Conservation (phyloP, 2,329 filamentous ascomycete species). For the Whalleya microplaca region DNA sequence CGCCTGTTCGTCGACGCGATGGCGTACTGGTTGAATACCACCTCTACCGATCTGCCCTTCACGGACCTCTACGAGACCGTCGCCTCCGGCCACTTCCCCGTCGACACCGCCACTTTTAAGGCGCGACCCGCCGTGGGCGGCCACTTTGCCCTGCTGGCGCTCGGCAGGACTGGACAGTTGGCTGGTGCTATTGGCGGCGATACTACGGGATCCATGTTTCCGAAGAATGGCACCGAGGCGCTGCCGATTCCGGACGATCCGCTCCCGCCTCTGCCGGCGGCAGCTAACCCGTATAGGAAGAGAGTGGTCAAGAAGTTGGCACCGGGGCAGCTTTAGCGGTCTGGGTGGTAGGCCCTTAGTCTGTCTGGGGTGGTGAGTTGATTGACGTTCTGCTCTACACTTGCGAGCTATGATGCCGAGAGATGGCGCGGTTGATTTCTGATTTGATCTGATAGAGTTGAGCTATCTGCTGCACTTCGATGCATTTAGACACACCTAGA, state of each 20-base stretch:
- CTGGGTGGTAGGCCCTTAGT: not conserved
- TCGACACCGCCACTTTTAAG: conserved; percentile 63
- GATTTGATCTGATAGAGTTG: too few species aligned
- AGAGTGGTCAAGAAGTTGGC: conserved; percentile 9
- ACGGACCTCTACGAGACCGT: conserved; percentile 71
- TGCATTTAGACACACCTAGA: conserved; percentile 5
- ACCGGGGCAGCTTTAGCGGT: not conserved
- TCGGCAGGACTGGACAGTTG: conserved; percentile 40
- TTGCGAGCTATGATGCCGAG: too few species aligned
- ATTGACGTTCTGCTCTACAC: too few species aligned
- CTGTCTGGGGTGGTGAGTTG: not conserved
- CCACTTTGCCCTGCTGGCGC: conserved; percentile 70
- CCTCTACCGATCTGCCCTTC: conserved; percentile 63
- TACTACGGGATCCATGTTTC: conserved; percentile 29
- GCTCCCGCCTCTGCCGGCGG: conserved; percentile 11
- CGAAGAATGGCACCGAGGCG: conserved; percentile 24
- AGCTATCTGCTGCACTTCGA: not conserved
- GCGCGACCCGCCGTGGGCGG: conserved; percentile 74
- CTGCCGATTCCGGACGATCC: conserved; percentile 14
- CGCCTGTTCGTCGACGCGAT: conserved; percentile 65
- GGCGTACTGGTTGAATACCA: conserved; percentile 72
- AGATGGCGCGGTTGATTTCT: too few species aligned
- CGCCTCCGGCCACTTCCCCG: conserved; percentile 53
- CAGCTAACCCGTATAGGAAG: conserved; percentile 3
- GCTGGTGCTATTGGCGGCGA: conserved; percentile 22